These are phyloP conservation scores for Macrocybe gigantea DNA, from an alignment of 768 basidiomycete genomes.

Conservation along the genomic window DNA sequence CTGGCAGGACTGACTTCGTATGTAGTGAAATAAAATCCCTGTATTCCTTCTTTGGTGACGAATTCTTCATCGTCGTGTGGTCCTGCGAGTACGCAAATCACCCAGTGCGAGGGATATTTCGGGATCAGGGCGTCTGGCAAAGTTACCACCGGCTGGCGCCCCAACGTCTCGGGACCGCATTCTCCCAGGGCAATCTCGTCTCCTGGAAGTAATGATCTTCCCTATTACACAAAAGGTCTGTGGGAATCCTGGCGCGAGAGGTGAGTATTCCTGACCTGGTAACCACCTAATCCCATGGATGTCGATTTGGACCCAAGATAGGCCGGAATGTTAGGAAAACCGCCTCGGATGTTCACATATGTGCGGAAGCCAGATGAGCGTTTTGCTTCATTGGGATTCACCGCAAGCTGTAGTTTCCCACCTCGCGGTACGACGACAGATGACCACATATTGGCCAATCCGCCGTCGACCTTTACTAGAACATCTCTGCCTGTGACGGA, in stretches of 20 bases:
- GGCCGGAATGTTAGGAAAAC: constrained; percentile 48
- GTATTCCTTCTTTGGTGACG: constrained; percentile 40
- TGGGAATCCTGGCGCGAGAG: background rate
- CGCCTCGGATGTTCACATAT: constrained; percentile 54
- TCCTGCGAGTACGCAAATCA: constrained; percentile 49
- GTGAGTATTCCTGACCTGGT: constrained; percentile 33
- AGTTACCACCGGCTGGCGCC: constrained; percentile 4
- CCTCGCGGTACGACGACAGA: constrained; percentile 39
- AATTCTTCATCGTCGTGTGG: constrained; percentile 60
- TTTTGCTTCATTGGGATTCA: constrained; percentile 9
- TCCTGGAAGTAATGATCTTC: constrained; percentile 42
- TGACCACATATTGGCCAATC: constrained; percentile 40
- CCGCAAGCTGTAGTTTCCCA: constrained; percentile 35
- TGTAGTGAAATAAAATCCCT: constrained; percentile 41
- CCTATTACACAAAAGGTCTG: constrained; percentile 25
- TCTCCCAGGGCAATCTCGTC: constrained; percentile 41
- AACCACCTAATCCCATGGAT: constrained; percentile 55
- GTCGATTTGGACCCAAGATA: constrained; percentile 66
- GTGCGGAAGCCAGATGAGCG: constrained; percentile 39
- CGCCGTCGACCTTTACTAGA: constrained; percentile 34
- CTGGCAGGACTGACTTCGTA: constrained; percentile 54
- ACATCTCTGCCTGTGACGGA: constrained; percentile 50
- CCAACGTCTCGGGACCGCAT: constrained; percentile 16
- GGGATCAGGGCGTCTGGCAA: constrained; percentile 31
- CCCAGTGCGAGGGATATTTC: constrained; percentile 42